These are phyloP conservation scores for Talaromyces sp. DNA, from an alignment of 2,329 filamentous ascomycete genomes.

Conservation along the genomic window DNA sequence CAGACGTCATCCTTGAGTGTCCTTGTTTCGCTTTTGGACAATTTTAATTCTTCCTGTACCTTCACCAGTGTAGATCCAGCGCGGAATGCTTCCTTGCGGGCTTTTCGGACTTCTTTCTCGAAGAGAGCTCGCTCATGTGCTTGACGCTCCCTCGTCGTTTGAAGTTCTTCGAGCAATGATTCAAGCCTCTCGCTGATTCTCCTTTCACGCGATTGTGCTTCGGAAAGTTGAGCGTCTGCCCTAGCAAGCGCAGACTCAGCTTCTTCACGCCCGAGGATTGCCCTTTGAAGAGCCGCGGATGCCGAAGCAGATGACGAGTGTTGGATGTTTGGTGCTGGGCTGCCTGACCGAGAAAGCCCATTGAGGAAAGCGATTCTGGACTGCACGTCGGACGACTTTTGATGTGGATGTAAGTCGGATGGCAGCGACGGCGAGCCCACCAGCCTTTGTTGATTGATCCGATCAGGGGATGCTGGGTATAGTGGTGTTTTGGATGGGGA, in stretches of 20 bases:
- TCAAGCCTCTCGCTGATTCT: conserved; percentile 42
- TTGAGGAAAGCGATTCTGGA: conserved; percentile 46
- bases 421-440: conserved; percentile 36
- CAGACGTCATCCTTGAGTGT: conserved; percentile 50
- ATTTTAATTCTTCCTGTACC: conserved; percentile 47
- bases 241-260: conserved; percentile 35
- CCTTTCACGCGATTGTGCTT: conserved; percentile 39
- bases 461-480: conserved; percentile 43
- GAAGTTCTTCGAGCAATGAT: conserved; percentile 47
- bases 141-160: conserved; percentile 47
- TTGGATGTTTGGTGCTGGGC: conserved; percentile 22
- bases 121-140: conserved; percentile 45
- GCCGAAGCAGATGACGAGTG: conserved; percentile 28
- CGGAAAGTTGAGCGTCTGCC: conserved; percentile 33
- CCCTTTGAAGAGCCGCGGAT: conserved; percentile 40
- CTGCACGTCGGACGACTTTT: conserved; percentile 42
- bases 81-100: conserved; percentile 55
- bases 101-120: conserved; percentile 53
- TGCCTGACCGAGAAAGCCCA: conserved; percentile 33
- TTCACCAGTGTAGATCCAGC: conserved; percentile 51
- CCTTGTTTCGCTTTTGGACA: conserved; percentile 40
- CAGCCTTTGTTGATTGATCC: conserved; percentile 44
- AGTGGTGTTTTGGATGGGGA: conserved; percentile 32
- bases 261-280: conserved; percentile 43
- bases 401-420: conserved; percentile 28